Percentiles rank a stretch among this genome's conserved stretches.
These are phyloP conservation scores for Durio zibethinus DNA, from an alignment of 345 rosid genomes.

Conservation along the genomic window DNA sequence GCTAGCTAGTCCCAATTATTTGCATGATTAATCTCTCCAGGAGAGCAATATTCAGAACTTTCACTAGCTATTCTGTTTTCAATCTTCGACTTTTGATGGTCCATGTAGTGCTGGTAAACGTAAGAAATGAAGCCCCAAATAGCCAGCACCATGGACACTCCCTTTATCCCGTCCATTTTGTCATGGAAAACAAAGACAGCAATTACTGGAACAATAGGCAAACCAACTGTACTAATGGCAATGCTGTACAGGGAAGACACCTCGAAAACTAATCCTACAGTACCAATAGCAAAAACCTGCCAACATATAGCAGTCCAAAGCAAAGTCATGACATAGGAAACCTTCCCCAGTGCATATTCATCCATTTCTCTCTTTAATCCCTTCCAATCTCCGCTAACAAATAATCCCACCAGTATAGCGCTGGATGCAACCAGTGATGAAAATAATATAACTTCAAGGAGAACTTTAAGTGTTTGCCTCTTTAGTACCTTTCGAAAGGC, in stretches of 20 bases:
- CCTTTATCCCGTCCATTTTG: constrained; percentile 37
- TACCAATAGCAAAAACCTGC: constrained; percentile 36
- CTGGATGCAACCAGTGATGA: constrained; percentile 23
- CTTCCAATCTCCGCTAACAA: constrained; percentile 45
- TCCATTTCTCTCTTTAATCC: constrained; percentile 29
- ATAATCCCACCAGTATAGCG: constrained; percentile 28
- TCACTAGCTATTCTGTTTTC: not conserved
- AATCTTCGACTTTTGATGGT: constrained; percentile 12
- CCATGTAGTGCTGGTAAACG: constrained; percentile 40
- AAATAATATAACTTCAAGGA: constrained; percentile 38
- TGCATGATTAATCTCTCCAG: not conserved
- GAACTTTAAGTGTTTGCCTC: constrained; percentile 19
- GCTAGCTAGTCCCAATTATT: too few species aligned
- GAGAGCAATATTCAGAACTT: not conserved
- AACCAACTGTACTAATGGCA: constrained; percentile 28
- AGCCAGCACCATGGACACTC: constrained; percentile 36
- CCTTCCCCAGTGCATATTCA: constrained; percentile 31
- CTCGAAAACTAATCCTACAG: constrained; percentile 36
- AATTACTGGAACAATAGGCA: constrained; percentile 40
- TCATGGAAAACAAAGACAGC: constrained; percentile 45
- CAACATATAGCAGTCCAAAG: constrained; percentile 34
- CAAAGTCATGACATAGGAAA: constrained; percentile 34
- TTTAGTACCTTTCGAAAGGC: constrained; percentile 17
- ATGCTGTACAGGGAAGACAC: constrained; percentile 44
- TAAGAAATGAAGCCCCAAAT: constrained; percentile 49